A percentile compares a stretch with the other conserved stretches of the same genome.
These are phyloP conservation scores for Brasilioporus rufonigricans DNA, from an alignment of 768 basidiomycete genomes.

Conservation along the genomic window DNA sequence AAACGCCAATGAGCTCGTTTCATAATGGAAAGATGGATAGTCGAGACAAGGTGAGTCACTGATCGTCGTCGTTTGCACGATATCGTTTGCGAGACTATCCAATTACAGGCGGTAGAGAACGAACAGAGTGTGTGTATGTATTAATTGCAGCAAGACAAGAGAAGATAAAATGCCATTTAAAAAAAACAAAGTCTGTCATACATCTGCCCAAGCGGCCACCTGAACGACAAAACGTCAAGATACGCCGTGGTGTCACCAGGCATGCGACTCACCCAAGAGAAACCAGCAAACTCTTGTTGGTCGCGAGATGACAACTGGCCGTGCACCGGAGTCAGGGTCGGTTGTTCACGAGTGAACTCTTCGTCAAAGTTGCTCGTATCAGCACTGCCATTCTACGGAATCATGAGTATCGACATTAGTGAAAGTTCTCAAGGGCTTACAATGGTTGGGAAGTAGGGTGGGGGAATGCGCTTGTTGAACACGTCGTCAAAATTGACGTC, in stretches of 20 bases:
- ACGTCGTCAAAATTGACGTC: slow-evolving; percentile 97
- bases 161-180: slow-evolving; percentile 26
- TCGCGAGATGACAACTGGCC: slow-evolving; percentile 86
- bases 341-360: slow-evolving; percentile 96
- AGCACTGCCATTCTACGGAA: slow-evolving; percentile 68
- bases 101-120: slow-evolving; percentile 35
- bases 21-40: no score
- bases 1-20: background rate
- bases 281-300: slow-evolving; percentile 94
- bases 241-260: background rate
- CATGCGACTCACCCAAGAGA: slow-evolving; percentile 74
- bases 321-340: slow-evolving; percentile 96
- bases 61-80: slow-evolving; percentile 17
- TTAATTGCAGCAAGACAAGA: slow-evolving; percentile 34
- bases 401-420: slow-evolving; percentile 5
- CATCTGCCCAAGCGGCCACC: slow-evolving; percentile 58
- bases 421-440: slow-evolving; percentile 45
- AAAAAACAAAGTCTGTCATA: slow-evolving; percentile 32
- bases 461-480: slow-evolving; percentile 94
- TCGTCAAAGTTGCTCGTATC: slow-evolving; percentile 95
- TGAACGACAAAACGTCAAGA: background rate
- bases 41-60: slow-evolving; percentile 11
- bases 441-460: slow-evolving; percentile 96
- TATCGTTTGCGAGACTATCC: slow-evolving; percentile 33
- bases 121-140: slow-evolving; percentile 27